Base-by-base conservation (phyloP, 371 early-diverging fungal species). In the Mortierella sp. region DNA sequence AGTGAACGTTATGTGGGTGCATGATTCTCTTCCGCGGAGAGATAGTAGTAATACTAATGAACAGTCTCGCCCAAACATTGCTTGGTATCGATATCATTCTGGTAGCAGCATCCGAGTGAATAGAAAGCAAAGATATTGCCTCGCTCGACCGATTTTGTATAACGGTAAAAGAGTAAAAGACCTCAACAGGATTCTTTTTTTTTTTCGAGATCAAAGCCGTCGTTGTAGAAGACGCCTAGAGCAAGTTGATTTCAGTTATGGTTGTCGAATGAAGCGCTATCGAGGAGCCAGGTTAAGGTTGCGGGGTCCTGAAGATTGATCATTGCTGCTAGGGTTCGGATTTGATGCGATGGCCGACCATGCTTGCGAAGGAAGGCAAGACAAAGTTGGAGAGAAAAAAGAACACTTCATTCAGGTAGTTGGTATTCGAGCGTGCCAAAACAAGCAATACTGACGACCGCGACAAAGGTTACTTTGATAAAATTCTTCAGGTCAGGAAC, bases 41-140 rank as follows among this genome's bases (percentile, higher is more conserved):
- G 83, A 18, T 81, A n/a, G n/a, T n/a, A n/a, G n/a, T n/a, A 86
- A 81, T 94, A 97, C 95, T 95, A 96, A 57, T 88, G 83, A 23
- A 90, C 86, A n/a, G 92, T 95, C 59, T 84, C 65, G 15, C 62
- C 72, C 57, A 89, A 82, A 80, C 93, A 85, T 64, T 86, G 86
- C 2, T 74, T 68, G 0, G 88, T 79, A 19, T 96, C 97, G 53
- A 94, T 90, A 21, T 95, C 97, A 64, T 92, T 91, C 80, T 94
- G 93, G 62, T 91, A 89, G 71, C 93, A 95, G 65, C 89, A 93
- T 6, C 94, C 96, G 4, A 95, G 84, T 1, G 76, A 76, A 72
- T 93, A 94, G 84, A 90, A 94, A 1, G 94, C 96, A 69, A 93
- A 89, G 12, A 92, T 87, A 62, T 94, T 92, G 26, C 92, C 94